phyloP scores from a whole-genome alignment of 345 rosid genomes.

The Cochlearia excelsa region DNA sequence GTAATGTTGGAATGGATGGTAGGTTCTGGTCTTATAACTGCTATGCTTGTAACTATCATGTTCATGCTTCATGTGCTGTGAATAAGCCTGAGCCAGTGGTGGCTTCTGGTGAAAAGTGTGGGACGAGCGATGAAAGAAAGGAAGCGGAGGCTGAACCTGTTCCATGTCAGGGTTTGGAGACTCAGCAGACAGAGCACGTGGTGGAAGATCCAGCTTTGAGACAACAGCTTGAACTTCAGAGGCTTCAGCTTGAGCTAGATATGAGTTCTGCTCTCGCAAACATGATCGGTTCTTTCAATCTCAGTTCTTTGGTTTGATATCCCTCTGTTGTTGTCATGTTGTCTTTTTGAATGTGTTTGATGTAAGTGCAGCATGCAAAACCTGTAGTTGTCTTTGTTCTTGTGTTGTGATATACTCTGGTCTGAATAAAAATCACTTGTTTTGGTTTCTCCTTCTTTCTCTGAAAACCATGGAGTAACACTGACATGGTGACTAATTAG shows the following conservation, averaged over 20 bases:
- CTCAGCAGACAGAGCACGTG: conserved; percentile 17
- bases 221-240: conserved; percentile 33
- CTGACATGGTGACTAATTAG: background rate
- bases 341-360: background rate
- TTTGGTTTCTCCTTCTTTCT: background rate
- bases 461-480: background rate
- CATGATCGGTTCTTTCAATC: conserved; percentile 39
- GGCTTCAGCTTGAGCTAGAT: conserved; percentile 37
- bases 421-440: background rate
- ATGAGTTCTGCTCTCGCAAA: conserved; percentile 40
- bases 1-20: conserved; percentile 30
- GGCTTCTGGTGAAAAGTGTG: conserved; percentile 14
- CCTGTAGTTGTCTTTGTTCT: conserved; percentile 15
- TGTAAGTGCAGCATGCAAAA: conserved; percentile 11
- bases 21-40: conserved; percentile 46
- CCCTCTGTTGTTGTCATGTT: conserved; percentile 6
- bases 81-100: conserved; percentile 18
- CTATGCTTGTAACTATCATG: conserved; percentile 34
- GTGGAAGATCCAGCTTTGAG: conserved; percentile 36
- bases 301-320: conserved; percentile 35
- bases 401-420: background rate
- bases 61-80: conserved; percentile 37
- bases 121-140: conserved; percentile 14
- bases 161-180: conserved; percentile 17
- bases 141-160: conserved; percentile 16